phyloP scores from a whole-genome alignment of 208 protist species.

The Acanthamoeba healyi region DNA sequence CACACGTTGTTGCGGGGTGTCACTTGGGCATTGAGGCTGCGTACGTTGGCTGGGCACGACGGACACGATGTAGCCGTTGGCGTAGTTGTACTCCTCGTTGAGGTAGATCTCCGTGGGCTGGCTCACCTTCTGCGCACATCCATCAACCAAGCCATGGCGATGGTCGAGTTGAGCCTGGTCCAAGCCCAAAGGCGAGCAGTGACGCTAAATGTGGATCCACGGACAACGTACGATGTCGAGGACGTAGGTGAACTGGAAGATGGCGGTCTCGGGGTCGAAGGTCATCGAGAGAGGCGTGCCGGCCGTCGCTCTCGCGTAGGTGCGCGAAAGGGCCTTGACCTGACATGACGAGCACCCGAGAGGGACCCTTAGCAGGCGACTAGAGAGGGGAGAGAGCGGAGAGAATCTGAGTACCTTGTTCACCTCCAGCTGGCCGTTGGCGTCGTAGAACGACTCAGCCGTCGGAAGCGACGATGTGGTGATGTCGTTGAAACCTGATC shows the following conservation, averaged over 20 bases:
- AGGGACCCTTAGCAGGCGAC: too few species aligned
- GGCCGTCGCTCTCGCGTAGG: conserved; percentile 81
- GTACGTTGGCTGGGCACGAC: conserved; percentile 38
- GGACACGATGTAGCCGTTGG: conserved; percentile 78
- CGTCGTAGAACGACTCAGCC: conserved; percentile 79
- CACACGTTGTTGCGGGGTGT: background rate
- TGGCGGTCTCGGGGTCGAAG: conserved; percentile 75
- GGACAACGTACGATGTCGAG: conserved; percentile 58
- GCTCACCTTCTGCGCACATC: conserved; percentile 60
- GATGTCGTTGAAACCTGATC: conserved; percentile 81
- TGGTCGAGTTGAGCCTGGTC: background rate
- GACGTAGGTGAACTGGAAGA: conserved; percentile 77
- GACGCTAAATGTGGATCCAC: too few species aligned
- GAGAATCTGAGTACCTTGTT: conserved; percentile 75
- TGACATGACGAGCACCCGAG: conserved; percentile 22
- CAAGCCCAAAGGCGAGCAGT: background rate
- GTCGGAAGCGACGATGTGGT: conserved; percentile 77
- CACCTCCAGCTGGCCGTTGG: conserved; percentile 78
- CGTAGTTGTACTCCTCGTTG: conserved; percentile 83
- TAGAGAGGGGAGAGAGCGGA: too few species aligned
- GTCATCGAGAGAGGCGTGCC: conserved; percentile 69
- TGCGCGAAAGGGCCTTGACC: conserved; percentile 77
- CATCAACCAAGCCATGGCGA: background rate
- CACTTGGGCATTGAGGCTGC: background rate
- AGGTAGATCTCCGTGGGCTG: conserved; percentile 85